Conservation (phyloP, 2,329 filamentous ascomycete species). For the Monilinia vaccinii-corymbosi region DNA sequence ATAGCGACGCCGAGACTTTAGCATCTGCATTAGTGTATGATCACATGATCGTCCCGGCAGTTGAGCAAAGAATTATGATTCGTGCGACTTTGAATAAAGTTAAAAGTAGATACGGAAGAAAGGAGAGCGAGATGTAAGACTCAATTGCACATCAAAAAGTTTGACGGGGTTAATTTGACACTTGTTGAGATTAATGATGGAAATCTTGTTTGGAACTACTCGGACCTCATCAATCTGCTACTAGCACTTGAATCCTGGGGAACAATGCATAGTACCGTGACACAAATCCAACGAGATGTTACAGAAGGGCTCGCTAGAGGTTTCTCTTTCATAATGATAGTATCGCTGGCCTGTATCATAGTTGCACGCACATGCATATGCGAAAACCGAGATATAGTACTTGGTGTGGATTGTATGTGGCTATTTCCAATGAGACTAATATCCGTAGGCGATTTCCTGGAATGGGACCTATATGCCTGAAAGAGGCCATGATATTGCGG, state of each 20-base stretch:
- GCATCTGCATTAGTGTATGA: too few relatives aligned
- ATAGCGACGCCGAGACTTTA: too few relatives aligned
- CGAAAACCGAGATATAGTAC: neutral
- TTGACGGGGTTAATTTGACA: too few relatives aligned
- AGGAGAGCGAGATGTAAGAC: too few relatives aligned
- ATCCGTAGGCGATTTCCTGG: neutral
- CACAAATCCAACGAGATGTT: neutral
- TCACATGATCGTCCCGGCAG: too few relatives aligned
- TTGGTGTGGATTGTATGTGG: neutral
- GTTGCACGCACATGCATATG: neutral
- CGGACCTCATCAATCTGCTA: neutral
- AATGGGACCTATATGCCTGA: neutral
- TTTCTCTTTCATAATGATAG: neutral
- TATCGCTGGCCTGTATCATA: neutral
- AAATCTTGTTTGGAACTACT: neutral
- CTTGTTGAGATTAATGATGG: neutral
- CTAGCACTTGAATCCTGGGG: neutral
- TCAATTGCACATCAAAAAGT: too few relatives aligned
- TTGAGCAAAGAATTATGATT: too few relatives aligned
- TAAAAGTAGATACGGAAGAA: too few relatives aligned
- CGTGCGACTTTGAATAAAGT: too few relatives aligned
- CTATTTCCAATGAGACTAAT: neutral
- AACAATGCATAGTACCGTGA: neutral
- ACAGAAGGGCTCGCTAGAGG: neutral
- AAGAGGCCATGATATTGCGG: neutral